Evolutionary conservation across 1,139 yeast genomes (phyloP), one percentile per base, ranked within the genome.

Genomic region (Blastobotrys arbuscula): DNA sequence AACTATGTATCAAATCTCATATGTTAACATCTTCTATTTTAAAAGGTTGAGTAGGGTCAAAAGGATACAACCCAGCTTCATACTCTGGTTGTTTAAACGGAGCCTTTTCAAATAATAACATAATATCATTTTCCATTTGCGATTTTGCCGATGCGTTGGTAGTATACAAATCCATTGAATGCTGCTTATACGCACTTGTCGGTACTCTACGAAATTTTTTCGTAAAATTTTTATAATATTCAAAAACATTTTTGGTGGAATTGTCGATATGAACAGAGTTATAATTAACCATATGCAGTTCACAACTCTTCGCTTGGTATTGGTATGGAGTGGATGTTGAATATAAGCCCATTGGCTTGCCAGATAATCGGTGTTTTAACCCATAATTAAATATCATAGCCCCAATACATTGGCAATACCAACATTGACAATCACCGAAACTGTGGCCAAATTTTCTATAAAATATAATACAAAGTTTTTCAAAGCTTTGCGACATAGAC

Each of bases 391-490:
- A 24, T 7, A 38, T 19, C 6, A 16, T 39, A n/a, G 20, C 23
- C 2, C 7, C 33, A 21, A 40, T 30, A 30, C 43, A 40, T 39
- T 56, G 57, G 47, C 70, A 66, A 46, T 60, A 64, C 61, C 61
- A 58, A 42, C 71, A 67, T 41, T 56, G 55, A 42, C 71, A 67
- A 26, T 63, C 53, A 23, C 64, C 56, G 42, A 66, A 66, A 7
- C 61, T 62, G 37, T 59, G 58, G 19, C 55, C 53, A 50, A 48
- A 65, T 28, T 40, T 44, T 15, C 50, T 49, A 28, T 55, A 53
- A 53, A 63, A 67, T 20, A 52, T 21, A 39, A 54, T 55, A 28
- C 62, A 54, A 1, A 70, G 65, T 18, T 49, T 35, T 18, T 55
- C 59, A 47, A 62, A 65, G 0, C 60, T 53, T 9, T 48, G 50